A percentile compares a stretch with the other conserved stretches of the same genome.
Evolutionary conservation across 257 asterid genomes (phyloP).

Genomic region (Lavandula angustifolia): DNA sequence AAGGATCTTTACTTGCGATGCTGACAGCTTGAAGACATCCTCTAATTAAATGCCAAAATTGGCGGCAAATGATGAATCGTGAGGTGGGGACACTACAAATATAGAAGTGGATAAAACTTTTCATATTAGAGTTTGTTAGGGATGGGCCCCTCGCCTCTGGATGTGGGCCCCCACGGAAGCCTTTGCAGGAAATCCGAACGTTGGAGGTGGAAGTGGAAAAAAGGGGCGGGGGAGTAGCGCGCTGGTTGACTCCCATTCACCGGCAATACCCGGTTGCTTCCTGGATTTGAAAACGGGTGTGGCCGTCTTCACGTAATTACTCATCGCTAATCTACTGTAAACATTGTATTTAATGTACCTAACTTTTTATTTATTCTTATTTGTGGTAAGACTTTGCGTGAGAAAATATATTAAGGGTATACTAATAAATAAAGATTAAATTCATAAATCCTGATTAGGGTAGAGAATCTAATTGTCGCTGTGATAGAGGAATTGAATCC

Average conservation of each 20-base stretch:
- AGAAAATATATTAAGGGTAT: too few species aligned
- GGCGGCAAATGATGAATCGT: conserved; percentile 18
- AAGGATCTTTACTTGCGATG: too few species aligned
- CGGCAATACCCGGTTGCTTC: conserved; percentile 34
- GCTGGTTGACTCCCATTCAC: conserved; percentile 10
- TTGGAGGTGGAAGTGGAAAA: conserved; percentile 9
- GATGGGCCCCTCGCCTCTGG: conserved; percentile 22
- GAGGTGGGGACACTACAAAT: conserved; percentile 29
- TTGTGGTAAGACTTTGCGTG: too few species aligned
- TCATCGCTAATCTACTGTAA: too few species aligned
- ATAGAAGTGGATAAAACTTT: conserved; percentile 28
- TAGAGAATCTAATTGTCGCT: too few species aligned
- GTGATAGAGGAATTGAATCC: too few species aligned
- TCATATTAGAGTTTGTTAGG: neutral
- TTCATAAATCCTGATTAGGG: too few species aligned
- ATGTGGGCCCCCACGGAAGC: conserved; percentile 22
- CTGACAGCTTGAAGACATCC: neutral
- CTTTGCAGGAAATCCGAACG: conserved; percentile 27
- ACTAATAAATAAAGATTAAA: too few species aligned
- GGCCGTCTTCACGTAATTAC: too few species aligned
- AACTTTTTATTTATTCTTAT: too few species aligned
- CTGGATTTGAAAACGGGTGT: too few species aligned
- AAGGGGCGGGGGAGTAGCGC: neutral
- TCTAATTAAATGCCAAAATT: conserved; percentile 1
- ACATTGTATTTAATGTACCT: too few species aligned